Conservation (phyloP, 2,329 filamentous ascomycete species). For the Claviceps fusiformis region DNA sequence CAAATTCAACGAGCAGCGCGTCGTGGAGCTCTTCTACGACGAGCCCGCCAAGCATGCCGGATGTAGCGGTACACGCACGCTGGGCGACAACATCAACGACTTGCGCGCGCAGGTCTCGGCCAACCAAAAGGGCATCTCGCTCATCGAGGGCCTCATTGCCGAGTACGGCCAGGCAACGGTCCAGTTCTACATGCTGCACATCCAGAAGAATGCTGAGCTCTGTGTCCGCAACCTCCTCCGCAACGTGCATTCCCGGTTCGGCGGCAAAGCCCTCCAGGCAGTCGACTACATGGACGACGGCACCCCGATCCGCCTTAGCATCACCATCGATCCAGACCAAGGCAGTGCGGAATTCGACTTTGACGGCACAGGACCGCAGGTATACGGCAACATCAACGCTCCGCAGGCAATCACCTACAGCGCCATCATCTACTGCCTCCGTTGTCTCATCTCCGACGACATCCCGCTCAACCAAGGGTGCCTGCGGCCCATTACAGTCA, state of each 20-base stretch:
- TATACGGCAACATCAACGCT: constrained; percentile 70
- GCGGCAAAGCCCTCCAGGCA: constrained; percentile 56
- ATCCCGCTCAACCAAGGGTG: constrained; percentile 79
- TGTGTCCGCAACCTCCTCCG: constrained; percentile 63
- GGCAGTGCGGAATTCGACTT: constrained; percentile 76
- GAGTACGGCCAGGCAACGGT: constrained; percentile 70
- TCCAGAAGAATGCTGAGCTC: constrained; percentile 66
- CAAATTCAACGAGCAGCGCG: constrained; percentile 63
- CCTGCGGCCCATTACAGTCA: constrained; percentile 59
- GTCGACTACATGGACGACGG: constrained; percentile 79
- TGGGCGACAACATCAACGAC: constrained; percentile 72
- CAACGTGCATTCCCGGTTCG: constrained; percentile 54
- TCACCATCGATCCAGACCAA: constrained; percentile 60
- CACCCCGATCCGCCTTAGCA: constrained; percentile 58
- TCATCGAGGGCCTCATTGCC: constrained; percentile 60
- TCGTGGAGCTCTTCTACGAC: constrained; percentile 56
- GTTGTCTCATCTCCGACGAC: constrained; percentile 66
- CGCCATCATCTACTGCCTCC: constrained; percentile 78
- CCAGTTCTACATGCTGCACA: constrained; percentile 71
- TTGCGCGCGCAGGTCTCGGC: constrained; percentile 73
- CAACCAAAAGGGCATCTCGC: constrained; percentile 74
- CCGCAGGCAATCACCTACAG: constrained; percentile 71
- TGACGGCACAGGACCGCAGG: constrained; percentile 63
- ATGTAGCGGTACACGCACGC: constrained; percentile 64
- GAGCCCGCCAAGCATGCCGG: constrained; percentile 63